Conservation (phyloP, 75 land plant species). For the Sequoia sempervirens region DNA sequence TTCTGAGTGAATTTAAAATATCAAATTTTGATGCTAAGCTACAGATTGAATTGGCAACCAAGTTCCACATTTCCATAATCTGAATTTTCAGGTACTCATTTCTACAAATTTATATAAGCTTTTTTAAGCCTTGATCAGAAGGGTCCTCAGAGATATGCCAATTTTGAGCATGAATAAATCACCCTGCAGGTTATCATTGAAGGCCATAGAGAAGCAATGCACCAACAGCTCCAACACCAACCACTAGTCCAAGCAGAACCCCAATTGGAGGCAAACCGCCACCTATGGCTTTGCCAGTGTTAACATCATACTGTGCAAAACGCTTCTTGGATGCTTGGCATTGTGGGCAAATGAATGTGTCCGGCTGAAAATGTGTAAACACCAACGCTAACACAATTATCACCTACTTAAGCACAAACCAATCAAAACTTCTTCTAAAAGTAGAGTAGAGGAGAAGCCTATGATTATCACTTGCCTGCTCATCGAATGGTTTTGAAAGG, state of each 20-base stretch:
- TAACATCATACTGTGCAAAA: slow-evolving; percentile 89
- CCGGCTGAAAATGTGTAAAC: slow-evolving; percentile 53
- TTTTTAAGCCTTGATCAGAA: too few relatives aligned
- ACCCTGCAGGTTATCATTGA: slow-evolving; percentile 33
- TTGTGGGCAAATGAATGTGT: slow-evolving; percentile 82
- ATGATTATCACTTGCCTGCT: slow-evolving; percentile 57
- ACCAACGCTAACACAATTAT: not conserved
- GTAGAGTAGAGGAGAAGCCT: not conserved
- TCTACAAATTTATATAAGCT: too few relatives aligned
- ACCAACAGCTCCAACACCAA: slow-evolving; percentile 74
- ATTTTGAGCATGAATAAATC: too few relatives aligned
- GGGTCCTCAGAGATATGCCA: too few relatives aligned
- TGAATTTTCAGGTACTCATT: too few relatives aligned
- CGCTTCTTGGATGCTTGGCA: slow-evolving; percentile 96
- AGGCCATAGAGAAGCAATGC: slow-evolving; percentile 87
- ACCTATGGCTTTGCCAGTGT: slow-evolving; percentile 77
- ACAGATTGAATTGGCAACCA: too few relatives aligned
- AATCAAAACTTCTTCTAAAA: not conserved
- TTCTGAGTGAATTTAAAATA: too few relatives aligned
- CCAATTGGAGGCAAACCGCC: slow-evolving; percentile 81
- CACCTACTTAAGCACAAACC: not conserved
- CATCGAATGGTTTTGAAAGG: slow-evolving; percentile 80
- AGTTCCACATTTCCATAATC: too few relatives aligned
- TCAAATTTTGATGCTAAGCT: too few relatives aligned
- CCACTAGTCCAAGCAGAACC: slow-evolving; percentile 69